These are phyloP conservation scores for Leptoxyphium fumago DNA, from an alignment of 2,329 filamentous ascomycete species.

Conservation along the genomic window DNA sequence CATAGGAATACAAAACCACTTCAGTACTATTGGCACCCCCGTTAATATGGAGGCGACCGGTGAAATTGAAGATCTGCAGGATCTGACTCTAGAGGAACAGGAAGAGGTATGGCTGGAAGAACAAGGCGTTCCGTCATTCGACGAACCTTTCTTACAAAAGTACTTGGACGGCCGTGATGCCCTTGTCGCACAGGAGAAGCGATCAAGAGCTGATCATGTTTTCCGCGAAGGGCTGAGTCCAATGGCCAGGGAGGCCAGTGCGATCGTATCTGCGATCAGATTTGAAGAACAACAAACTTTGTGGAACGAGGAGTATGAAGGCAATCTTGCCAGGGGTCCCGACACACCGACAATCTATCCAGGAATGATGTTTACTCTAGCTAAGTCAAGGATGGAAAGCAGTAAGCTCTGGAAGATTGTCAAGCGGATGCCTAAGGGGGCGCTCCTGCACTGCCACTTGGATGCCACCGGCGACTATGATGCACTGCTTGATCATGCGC, in stretches of 20 bases:
- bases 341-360: slow-evolving; percentile 53
- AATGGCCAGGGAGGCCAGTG: slow-evolving; percentile 60
- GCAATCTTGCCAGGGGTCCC: slow-evolving; percentile 47
- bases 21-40: too few species aligned
- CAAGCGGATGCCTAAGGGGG: slow-evolving; percentile 75
- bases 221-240: slow-evolving; percentile 66
- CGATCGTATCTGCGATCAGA: slow-evolving; percentile 67
- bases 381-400: slow-evolving; percentile 71
- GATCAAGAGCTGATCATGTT: slow-evolving; percentile 58
- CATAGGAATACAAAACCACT: too few species aligned
- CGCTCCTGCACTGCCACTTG: slow-evolving; percentile 72
- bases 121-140: slow-evolving; percentile 25
- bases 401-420: slow-evolving; percentile 79
- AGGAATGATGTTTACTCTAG: slow-evolving; percentile 85
- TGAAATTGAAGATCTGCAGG: slow-evolving; percentile 1
- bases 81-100: not conserved
- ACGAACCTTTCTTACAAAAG: slow-evolving; percentile 67
- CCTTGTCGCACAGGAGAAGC: slow-evolving; percentile 68
- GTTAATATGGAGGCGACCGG: not conserved
- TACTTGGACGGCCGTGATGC: slow-evolving; percentile 63
- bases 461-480: slow-evolving; percentile 85
- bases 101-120: slow-evolving; percentile 26
- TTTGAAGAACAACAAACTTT: slow-evolving; percentile 59
- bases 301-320: slow-evolving; percentile 63
- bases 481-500: slow-evolving; percentile 57